These are phyloP conservation scores for Yamadazyma friedrichii DNA, from an alignment of 1,139 yeast species.

Conservation along the genomic window DNA sequence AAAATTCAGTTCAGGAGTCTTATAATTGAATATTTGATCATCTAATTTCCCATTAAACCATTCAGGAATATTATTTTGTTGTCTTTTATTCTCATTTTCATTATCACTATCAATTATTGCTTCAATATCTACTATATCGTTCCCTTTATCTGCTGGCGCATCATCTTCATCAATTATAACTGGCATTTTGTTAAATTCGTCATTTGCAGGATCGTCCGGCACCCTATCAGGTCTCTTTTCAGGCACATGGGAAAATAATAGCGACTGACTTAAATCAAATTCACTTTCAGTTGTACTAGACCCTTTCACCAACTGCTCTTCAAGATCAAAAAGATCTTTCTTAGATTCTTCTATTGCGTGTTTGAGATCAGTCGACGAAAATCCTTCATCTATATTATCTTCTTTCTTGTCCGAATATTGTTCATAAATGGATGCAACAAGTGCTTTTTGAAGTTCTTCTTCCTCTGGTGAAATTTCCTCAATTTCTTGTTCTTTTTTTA, in stretches of 20 bases:
- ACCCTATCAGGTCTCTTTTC: neutral
- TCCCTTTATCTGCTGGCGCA: conserved; percentile 5
- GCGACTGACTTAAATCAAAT: conserved; percentile 4
- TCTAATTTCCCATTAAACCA: conserved; percentile 29
- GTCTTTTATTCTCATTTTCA: conserved; percentile 7
- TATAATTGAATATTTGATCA: conserved; percentile 11
- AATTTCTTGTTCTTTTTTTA: conserved; percentile 20
- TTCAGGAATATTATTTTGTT: conserved; percentile 21
- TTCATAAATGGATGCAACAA: conserved; percentile 39
- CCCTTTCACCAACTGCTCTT: neutral
- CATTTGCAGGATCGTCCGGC: neutral
- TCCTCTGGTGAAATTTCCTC: conserved; percentile 29
- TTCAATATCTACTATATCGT: conserved; percentile 9
- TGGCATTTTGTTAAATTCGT: neutral
- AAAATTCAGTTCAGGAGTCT: neutral
- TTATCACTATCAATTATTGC: conserved; percentile 12
- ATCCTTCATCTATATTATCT: neutral
- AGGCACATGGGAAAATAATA: conserved; percentile 1
- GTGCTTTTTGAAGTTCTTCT: conserved; percentile 29
- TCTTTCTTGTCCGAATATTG: conserved; percentile 20
- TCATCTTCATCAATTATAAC: too few relatives aligned
- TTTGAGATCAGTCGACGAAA: conserved; percentile 35
- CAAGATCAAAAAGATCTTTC: conserved; percentile 25
- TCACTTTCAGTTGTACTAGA: conserved; percentile 1
- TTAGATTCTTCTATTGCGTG: conserved; percentile 50